A percentile compares a stretch with the other conserved stretches of the same genome.
phyloP scores from a whole-genome alignment of 163 green algal genomes.

The Coccomyxa subellipsoidea region DNA sequence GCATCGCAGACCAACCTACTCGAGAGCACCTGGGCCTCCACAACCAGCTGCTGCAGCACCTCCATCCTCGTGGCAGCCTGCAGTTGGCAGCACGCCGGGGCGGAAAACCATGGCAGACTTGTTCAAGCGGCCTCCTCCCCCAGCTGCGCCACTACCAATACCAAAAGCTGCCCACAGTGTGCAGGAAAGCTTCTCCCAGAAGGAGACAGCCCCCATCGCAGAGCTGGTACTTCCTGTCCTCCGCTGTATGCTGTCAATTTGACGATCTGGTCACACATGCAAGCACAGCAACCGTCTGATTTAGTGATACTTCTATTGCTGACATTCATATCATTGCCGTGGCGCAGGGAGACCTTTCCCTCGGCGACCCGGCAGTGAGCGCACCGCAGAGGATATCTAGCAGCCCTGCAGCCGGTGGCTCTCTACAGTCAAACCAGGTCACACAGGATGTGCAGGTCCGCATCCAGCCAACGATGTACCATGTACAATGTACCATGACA shows the following conservation, averaged over 20 bases:
- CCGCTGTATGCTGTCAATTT: not conserved
- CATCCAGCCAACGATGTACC: too few relatives aligned
- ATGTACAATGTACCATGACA: too few relatives aligned
- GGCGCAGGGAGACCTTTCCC: not conserved
- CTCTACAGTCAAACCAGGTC: not conserved
- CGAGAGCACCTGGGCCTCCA: conserved; percentile 1
- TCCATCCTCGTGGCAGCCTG: not conserved
- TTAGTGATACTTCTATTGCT: too few relatives aligned
- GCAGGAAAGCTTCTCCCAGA: not conserved
- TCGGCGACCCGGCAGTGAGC: not conserved
- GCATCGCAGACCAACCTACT: not conserved
- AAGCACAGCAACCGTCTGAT: too few relatives aligned
- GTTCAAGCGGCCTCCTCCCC: conserved; percentile 1
- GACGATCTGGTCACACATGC: not conserved
- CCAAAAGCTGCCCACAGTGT: not conserved
- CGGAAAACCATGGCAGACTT: conserved; percentile 11
- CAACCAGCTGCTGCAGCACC: not conserved
- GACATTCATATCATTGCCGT: not conserved
- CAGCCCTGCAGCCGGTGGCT: not conserved
- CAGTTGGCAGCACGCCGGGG: not conserved
- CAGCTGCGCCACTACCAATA: not conserved
- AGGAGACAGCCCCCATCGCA: not conserved
- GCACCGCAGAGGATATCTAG: conserved; percentile 10
- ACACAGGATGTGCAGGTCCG: not conserved
- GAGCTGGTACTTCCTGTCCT: not conserved